Evolutionary conservation across 176 grass and related monocot genomes (phyloP), one percentile per base, ranked within the genome.

Genomic region (Carex pumila): DNA sequence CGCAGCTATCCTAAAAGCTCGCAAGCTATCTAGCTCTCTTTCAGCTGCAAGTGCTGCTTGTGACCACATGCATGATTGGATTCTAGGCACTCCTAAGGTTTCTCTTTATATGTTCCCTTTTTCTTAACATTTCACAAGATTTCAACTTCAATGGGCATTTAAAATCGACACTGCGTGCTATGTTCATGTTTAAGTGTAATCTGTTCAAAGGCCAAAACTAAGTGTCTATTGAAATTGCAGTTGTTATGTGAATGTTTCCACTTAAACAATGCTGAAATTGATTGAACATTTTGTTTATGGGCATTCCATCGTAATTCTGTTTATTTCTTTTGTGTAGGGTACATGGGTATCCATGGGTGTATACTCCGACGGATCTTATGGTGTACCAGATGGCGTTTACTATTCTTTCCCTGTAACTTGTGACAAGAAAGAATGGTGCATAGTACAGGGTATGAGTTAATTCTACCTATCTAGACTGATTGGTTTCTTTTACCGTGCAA

Each of bases 291-390:
- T 56, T 14, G 25, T 79, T 53, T 79, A 0, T 58, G 53, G 55
- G 32, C 22, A 41, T 81, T 64, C 29, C 12, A 63, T 22, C 36
- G 6, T 39, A 37, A 18, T 36, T 45, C 64, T 21, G 15, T 41
- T 39, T 3, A 84, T 55, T 78, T 69, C 3, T 81, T 47, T 36
- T 65, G 32, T 65, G 2, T 68, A 93, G 91, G 94, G 88, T 9
- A 89, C 94, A 25, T 93, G 94, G 91, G 88, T 94, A 66, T 94
- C 94, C 21, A 97, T 97, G 91, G 91, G 91, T 17, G 91, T 92
- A 32, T 92, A 79, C 84, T 94, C 89, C 6, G 91, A 97, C n/a
- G 91, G 94, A 15, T 84, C 86, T 76, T 89, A 92, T 18, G 74
- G 68, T 84, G 69, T 94, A 50, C 91, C 89, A 37, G 55, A 81